A percentile compares a stretch with the other conserved stretches of the same genome.
phyloP scores from a whole-genome alignment of 163 green algal genomes.

The Scenedesmus sp. region DNA sequence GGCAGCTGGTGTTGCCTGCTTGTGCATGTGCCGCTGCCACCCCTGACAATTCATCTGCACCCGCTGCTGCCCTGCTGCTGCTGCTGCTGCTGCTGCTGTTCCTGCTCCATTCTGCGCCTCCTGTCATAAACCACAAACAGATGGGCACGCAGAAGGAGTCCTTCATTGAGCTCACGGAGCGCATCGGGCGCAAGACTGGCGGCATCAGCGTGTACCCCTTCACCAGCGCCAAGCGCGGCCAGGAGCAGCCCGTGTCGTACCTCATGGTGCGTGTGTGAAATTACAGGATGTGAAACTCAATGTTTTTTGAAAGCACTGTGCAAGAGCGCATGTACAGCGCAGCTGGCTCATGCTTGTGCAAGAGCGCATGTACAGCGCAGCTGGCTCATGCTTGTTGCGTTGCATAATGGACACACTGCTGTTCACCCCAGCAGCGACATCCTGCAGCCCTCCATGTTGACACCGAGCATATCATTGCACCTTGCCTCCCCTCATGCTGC shows the following conservation, averaged over 20 bases:
- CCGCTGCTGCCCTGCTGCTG: neutral
- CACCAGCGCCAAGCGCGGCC: constrained; percentile 63
- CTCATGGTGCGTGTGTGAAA: constrained; percentile 77
- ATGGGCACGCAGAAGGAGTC: constrained; percentile 92
- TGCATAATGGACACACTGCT: too few relatives aligned
- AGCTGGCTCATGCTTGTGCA: neutral
- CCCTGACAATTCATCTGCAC: neutral
- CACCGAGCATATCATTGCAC: too few relatives aligned
- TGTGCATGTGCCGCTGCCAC: neutral
- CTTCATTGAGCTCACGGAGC: constrained; percentile 96
- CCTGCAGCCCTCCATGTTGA: too few relatives aligned
- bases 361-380: neutral
- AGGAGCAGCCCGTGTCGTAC: constrained; percentile 79
- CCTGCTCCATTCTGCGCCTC: neutral
- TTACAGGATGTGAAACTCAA: neutral
- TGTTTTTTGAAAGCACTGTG: neutral
- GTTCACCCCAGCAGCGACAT: too few relatives aligned
- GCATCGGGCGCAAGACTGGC: constrained; percentile 97
- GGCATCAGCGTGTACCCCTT: constrained; percentile 92
- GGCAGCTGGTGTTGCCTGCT: neutral
- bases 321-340: neutral
- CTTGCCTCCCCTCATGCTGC: neutral
- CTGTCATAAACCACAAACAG: constrained; percentile 30
- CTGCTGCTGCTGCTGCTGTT: neutral
- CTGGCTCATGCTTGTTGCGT: too few relatives aligned